These are phyloP conservation scores for Alternaria sp. DNA, from an alignment of 2,329 filamentous ascomycete species.

Conservation along the genomic window DNA sequence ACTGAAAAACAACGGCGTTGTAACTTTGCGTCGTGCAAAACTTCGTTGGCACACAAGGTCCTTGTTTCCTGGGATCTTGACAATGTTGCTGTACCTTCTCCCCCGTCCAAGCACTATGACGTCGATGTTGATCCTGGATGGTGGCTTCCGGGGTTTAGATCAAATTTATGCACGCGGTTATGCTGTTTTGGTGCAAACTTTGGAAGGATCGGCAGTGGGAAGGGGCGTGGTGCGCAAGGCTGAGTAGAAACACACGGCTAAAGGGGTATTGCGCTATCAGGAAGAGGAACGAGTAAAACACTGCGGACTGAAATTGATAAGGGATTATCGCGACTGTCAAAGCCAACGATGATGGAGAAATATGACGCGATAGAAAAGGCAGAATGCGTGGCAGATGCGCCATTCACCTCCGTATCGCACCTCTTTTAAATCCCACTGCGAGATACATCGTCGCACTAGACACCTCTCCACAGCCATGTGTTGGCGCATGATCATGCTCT, in stretches of 20 bases:
- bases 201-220: conserved; percentile 12
- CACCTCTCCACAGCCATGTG: conserved; percentile 11
- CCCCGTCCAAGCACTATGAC: conserved; percentile 10
- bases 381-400: neutral
- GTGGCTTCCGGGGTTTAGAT: conserved; percentile 11
- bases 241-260: neutral
- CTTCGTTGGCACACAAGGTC: conserved; percentile 1
- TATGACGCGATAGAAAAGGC: neutral
- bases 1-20: conserved; percentile 5
- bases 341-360: conserved; percentile 19
- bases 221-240: neutral
- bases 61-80: neutral
- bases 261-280: conserved; percentile 10
- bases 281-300: neutral
- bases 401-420: neutral
- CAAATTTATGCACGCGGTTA: conserved; percentile 10
- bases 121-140: conserved; percentile 8
- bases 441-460: neutral
- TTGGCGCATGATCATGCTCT: conserved; percentile 22
- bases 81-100: conserved; percentile 5
- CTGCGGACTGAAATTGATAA: neutral
- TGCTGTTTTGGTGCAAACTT: conserved; percentile 10
- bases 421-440: conserved; percentile 17
- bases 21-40: conserved; percentile 3
- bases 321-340: conserved; percentile 25